Base-by-base conservation (phyloP, 345 rosid genomes). In the Crucihimalaya himalaica region DNA sequence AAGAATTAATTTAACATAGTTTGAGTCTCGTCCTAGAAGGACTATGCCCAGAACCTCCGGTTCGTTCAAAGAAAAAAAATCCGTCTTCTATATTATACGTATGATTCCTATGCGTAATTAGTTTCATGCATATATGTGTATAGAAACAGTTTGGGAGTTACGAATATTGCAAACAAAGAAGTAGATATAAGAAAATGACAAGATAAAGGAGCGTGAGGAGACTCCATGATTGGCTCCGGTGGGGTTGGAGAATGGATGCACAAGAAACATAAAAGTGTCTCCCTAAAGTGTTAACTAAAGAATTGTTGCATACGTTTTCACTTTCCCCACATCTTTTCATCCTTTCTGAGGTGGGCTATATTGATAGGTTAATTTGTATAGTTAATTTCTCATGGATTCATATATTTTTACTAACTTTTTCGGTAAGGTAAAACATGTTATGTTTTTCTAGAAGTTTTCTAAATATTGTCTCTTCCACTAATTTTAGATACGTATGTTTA, bases 251-350 rank as follows among this genome's bases (percentile, higher is more conserved):
- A 43, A 28, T 16, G 27, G 16, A n/a, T 45, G 68, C 68, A 45
- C 51, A 45, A 29, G 54, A 20, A 29, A 45, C 68, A 28, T 28
- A 45, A 45, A 27, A 63, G n/a, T 63, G 68, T 63, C 67, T 62
- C 68, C 53, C 68, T 63, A 45, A 45, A 43, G 16, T 53, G 35
- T 40, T 62, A 14, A 40, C 46, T n/a, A 23, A 40, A 62, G 14
- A 42, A 63, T 63, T 63, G 37, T 62, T 62, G 5, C 13, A 23
- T 18, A 63, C 39, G 54, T 63, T 63, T 63, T 16, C 39, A 63
- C 39, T 63, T 63, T 62, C 8, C 52, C 10, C 23, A 27, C 35
- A 6, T 62, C 15, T 62, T 61, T 13, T 13, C 23, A 11, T 62
- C 8, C 42, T 40, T 13, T 13, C 18, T 8, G 8, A 39, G 31